Evolutionary conservation across 306 rosid species (phyloP).

Genomic region (Acacia crassicarpa): DNA sequence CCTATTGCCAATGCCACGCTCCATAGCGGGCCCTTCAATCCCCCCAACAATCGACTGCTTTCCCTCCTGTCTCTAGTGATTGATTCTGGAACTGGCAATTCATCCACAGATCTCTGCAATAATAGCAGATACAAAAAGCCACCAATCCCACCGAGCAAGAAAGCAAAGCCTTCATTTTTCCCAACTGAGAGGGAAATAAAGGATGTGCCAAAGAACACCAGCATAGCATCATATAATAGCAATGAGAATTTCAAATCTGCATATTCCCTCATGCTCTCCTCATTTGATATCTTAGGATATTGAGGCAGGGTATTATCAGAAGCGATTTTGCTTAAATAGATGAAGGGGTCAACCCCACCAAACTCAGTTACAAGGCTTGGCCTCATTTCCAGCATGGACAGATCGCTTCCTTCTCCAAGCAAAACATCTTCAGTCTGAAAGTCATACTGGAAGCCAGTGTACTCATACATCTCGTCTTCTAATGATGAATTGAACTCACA

Average conservation of each 20-base stretch:
- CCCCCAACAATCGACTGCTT: conserved; percentile 39
- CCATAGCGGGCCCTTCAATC: conserved; percentile 56
- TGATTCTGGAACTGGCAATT: conserved; percentile 61
- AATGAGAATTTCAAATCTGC: conserved; percentile 77
- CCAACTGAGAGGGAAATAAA: conserved; percentile 53
- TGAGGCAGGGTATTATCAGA: conserved; percentile 26
- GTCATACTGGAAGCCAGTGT: conserved; percentile 50
- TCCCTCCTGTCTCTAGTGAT: conserved; percentile 25
- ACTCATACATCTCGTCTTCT: conserved; percentile 31
- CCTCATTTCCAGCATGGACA: conserved; percentile 73
- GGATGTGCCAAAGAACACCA: conserved; percentile 62
- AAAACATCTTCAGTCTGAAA: conserved; percentile 61
- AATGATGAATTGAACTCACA: conserved; percentile 35
- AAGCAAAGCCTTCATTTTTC: conserved; percentile 58
- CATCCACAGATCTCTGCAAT: conserved; percentile 86
- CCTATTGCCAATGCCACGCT: conserved; percentile 60
- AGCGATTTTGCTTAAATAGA: conserved; percentile 41
- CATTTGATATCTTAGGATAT: conserved; percentile 47
- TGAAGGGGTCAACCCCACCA: conserved; percentile 46
- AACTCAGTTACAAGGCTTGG: conserved; percentile 53
- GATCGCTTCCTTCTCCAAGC: conserved; percentile 74
- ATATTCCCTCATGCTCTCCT: conserved; percentile 81
- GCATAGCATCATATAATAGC: conserved; percentile 72
- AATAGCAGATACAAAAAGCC: conserved; percentile 85
- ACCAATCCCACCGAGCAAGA: conserved; percentile 74